Conservation (phyloP, 352 stramenopile genomes). For the Pythium periplocum region DNA sequence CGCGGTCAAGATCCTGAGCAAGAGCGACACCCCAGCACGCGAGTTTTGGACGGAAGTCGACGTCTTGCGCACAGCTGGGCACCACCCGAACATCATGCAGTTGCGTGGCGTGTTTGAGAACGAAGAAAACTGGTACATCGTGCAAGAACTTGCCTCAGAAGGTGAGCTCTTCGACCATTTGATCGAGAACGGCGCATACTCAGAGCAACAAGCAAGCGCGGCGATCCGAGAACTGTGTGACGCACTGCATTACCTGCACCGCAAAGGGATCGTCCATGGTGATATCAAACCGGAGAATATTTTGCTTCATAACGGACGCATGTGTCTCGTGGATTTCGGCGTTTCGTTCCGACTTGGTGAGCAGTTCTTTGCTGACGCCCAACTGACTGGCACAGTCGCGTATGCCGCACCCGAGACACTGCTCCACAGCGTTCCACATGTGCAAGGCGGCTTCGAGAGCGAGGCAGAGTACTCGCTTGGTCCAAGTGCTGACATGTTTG, state of each 20-base stretch:
- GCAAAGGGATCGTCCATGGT: slow-evolving; percentile 83
- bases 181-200: slow-evolving; percentile 82
- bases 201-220: slow-evolving; percentile 67
- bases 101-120: slow-evolving; percentile 71
- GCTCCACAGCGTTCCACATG: slow-evolving; percentile 20
- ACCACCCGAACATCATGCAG: slow-evolving; percentile 78
- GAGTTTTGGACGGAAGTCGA: slow-evolving; percentile 84
- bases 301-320: slow-evolving; percentile 59
- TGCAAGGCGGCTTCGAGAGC: slow-evolving; percentile 16
- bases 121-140: slow-evolving; percentile 73
- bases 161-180: slow-evolving; percentile 88
- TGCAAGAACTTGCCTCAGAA: slow-evolving; percentile 78
- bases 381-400: slow-evolving; percentile 68
- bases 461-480: slow-evolving; percentile 43
- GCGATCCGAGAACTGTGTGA: slow-evolving; percentile 71
- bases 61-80: slow-evolving; percentile 60
- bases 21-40: slow-evolving; percentile 65
- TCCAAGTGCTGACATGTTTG: slow-evolving; percentile 78
- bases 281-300: slow-evolving; percentile 90
- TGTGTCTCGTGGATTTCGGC: slow-evolving; percentile 86
- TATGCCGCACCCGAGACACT: slow-evolving; percentile 75
- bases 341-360: slow-evolving; percentile 78
- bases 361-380: slow-evolving; percentile 64
- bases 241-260: slow-evolving; percentile 79
- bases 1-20: slow-evolving; percentile 77